phyloP scores from a whole-genome alignment of 495 filamentous ascomycete species.

The Monascus purpureus region DNA sequence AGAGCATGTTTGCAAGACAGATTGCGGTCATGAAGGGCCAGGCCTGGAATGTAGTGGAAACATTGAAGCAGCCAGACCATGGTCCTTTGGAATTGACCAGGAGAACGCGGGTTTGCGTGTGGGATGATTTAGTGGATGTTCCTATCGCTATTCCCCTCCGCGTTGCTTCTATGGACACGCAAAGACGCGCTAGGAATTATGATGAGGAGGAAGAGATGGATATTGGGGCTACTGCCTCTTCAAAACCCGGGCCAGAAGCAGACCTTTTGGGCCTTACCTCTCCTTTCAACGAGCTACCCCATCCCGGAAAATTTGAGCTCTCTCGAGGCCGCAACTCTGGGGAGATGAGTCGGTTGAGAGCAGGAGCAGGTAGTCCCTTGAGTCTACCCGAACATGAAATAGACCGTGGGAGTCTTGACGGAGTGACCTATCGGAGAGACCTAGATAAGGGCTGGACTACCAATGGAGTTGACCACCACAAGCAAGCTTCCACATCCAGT shows the following conservation, averaged over 20 bases:
- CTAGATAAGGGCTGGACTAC: constrained; percentile 27
- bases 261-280: constrained; percentile 66
- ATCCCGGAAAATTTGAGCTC: constrained; percentile 76
- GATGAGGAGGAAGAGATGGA: constrained; percentile 72
- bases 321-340: constrained; percentile 38
- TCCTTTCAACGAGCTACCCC: constrained; percentile 55
- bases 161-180: constrained; percentile 60
- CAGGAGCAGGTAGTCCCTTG: constrained; percentile 23
- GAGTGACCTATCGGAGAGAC: constrained; percentile 14
- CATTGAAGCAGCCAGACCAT: constrained; percentile 79
- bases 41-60: constrained; percentile 98
- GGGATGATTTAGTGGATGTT: constrained; percentile 95
- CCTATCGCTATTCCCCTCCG: constrained; percentile 85
- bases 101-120: constrained; percentile 81
- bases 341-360: constrained; percentile 20
- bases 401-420: constrained; percentile 16
- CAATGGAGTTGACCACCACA: constrained; percentile 25
- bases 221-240: constrained; percentile 60
- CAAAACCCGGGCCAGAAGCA: constrained; percentile 36
- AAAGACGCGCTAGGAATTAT: constrained; percentile 37
- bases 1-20: constrained; percentile 92
- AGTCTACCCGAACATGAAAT: constrained; percentile 20
- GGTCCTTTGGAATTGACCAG: constrained; percentile 88
- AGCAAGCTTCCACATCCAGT: constrained; percentile 28
- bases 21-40: constrained; percentile 99